Conservation (phyloP, 495 filamentous ascomycete genomes). For the Aspergillus cristatus region DNA sequence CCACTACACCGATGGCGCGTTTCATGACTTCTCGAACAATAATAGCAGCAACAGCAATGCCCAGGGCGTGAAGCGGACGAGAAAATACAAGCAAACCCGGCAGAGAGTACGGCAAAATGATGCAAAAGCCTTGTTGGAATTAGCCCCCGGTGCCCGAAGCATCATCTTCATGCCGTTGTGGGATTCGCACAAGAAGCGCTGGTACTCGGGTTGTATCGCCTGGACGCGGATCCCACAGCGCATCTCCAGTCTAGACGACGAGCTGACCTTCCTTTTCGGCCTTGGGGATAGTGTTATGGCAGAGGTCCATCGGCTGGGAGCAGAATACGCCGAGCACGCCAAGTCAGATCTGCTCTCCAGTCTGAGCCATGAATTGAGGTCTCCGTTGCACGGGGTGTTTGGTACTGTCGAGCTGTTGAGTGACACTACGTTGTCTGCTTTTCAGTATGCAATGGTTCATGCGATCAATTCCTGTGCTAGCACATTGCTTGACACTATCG, state of each 20-base stretch:
- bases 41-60: conserved; percentile 2
- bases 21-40: conserved; percentile 2
- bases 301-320: conserved; percentile 43
- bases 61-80: neutral
- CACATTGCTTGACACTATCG: conserved; percentile 56
- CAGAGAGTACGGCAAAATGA: conserved; percentile 6
- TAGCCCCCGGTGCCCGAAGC: conserved; percentile 11
- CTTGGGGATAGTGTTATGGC: conserved; percentile 53
- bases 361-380: conserved; percentile 58
- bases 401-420: conserved; percentile 50
- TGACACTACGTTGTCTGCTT: conserved; percentile 38
- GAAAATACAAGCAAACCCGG: conserved; percentile 8
- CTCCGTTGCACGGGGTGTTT: conserved; percentile 54
- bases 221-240: conserved; percentile 36
- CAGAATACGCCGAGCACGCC: conserved; percentile 31
- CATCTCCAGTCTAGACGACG: conserved; percentile 28
- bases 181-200: conserved; percentile 15
- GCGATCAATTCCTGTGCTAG: conserved; percentile 54
- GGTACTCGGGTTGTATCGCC: conserved; percentile 29
- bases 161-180: conserved; percentile 13
- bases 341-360: conserved; percentile 58
- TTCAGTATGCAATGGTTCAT: conserved; percentile 45
- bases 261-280: conserved; percentile 39
- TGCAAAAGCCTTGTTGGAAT: conserved; percentile 7
- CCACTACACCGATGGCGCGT: conserved; percentile 6